Conservation (phyloP, 169 alveolate genomes). For the Besnoitia besnoiti region DNA sequence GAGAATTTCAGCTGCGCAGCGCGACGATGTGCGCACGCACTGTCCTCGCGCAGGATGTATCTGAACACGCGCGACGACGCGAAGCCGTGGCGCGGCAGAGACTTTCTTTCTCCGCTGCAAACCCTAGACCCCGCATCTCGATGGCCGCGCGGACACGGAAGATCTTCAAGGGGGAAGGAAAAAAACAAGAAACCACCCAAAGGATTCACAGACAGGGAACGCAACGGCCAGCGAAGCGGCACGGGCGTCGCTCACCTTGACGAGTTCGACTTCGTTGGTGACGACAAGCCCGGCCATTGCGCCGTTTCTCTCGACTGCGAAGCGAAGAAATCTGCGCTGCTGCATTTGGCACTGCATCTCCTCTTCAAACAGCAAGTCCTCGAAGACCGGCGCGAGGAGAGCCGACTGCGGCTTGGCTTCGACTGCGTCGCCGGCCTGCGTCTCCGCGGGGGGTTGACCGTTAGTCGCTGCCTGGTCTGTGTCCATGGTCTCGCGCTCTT, state of each 20-base stretch:
- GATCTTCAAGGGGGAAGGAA: background rate
- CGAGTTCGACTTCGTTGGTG: constrained; percentile 57
- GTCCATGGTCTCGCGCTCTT: background rate
- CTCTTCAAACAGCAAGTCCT: constrained; percentile 53
- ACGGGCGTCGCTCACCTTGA: background rate
- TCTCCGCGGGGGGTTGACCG: background rate
- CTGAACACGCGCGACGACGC: too few species aligned
- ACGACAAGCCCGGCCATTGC: constrained; percentile 50
- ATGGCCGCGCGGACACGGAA: too few species aligned
- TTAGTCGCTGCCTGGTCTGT: background rate
- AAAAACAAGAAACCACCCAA: background rate
- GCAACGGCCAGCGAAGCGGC: background rate
- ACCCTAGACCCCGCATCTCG: too few species aligned
- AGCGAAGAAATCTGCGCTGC: constrained; percentile 27
- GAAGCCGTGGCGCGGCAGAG: too few species aligned
- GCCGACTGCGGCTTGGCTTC: background rate
- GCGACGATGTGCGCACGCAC: too few species aligned
- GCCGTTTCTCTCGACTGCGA: constrained; percentile 37
- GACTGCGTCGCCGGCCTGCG: background rate
- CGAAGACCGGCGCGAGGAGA: constrained; percentile 44
- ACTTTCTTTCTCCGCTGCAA: too few species aligned
- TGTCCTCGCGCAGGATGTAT: too few species aligned
- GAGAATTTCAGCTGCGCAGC: too few species aligned
- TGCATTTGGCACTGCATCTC: constrained; percentile 49
- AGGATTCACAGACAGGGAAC: background rate